A percentile compares a stretch with the other conserved stretches of the same genome.
These are phyloP conservation scores for Phytophthora nicotianae DNA, from an alignment of 352 stramenopile genomes.

Conservation along the genomic window DNA sequence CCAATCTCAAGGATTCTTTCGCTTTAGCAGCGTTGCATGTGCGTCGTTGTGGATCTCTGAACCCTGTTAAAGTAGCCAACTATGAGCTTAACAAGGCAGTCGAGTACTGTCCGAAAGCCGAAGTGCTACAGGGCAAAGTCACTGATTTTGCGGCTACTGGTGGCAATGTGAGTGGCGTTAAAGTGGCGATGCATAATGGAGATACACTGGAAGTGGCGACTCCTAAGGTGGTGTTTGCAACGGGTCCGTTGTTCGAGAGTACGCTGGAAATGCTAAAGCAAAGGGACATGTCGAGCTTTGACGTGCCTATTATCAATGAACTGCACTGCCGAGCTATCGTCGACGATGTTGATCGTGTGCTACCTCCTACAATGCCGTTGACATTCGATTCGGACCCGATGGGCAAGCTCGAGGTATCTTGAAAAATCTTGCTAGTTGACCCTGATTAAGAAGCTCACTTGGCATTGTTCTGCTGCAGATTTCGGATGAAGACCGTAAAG, in stretches of 20 bases:
- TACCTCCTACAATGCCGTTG: constrained; percentile 60
- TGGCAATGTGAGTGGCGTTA: constrained; percentile 58
- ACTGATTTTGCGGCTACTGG: constrained; percentile 58
- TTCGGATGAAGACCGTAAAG: constrained; percentile 51
- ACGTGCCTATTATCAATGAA: constrained; percentile 76
- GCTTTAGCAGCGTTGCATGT: constrained; percentile 70
- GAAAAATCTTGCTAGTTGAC: not conserved
- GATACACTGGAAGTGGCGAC: constrained; percentile 65
- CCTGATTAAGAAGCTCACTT: not conserved
- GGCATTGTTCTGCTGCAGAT: constrained; percentile 35
- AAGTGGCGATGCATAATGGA: constrained; percentile 55
- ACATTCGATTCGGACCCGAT: constrained; percentile 80
- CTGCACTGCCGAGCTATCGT: constrained; percentile 73
- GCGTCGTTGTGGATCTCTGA: constrained; percentile 70
- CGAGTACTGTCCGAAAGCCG: constrained; percentile 63
- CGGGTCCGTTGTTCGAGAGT: constrained; percentile 67
- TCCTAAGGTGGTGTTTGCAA: constrained; percentile 72
- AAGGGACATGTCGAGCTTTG: constrained; percentile 52
- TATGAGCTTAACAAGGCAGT: constrained; percentile 71
- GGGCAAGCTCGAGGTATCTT: constrained; percentile 58
- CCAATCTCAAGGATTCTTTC: constrained; percentile 60
- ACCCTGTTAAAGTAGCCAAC: constrained; percentile 71
- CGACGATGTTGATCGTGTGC: constrained; percentile 61
- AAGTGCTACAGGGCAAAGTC: constrained; percentile 66
- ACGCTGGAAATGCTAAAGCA: constrained; percentile 68